A percentile compares a stretch with the other conserved stretches of the same genome.
These are phyloP conservation scores for Pachysandra terminalis DNA, from an alignment of 164 flowering plant species.

Conservation along the genomic window DNA sequence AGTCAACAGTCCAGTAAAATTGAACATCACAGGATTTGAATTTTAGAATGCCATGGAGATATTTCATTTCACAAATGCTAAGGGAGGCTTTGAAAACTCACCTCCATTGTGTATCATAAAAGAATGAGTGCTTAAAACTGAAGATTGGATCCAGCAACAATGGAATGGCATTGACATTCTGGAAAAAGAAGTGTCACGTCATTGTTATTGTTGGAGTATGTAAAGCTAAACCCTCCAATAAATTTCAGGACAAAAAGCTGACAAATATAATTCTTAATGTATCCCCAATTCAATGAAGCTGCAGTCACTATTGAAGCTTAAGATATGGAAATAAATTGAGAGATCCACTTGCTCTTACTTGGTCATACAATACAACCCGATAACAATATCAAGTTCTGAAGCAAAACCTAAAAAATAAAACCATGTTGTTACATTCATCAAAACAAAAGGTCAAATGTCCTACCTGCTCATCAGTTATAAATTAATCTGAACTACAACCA, in stretches of 20 bases:
- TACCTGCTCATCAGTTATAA: too few species aligned
- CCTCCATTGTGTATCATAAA: conserved; percentile 15
- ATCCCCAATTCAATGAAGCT: neutral
- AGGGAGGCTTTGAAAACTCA: conserved; percentile 16
- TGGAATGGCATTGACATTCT: conserved; percentile 31
- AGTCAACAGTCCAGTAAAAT: neutral
- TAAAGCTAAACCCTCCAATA: neutral
- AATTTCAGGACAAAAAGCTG: neutral
- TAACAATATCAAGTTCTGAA: too few species aligned
- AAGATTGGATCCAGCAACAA: conserved; percentile 28
- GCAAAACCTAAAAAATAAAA: too few species aligned
- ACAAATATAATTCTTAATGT: neutral
- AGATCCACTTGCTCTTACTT: too few species aligned
- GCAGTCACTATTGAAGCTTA: neutral
- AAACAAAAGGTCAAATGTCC: too few species aligned
- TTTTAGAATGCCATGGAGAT: conserved; percentile 3
- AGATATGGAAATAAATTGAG: too few species aligned
- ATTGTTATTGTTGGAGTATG: neutral
- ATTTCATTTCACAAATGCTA: neutral
- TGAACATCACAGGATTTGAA: neutral
- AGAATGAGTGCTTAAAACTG: conserved; percentile 10
- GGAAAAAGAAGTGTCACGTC: conserved; percentile 16
- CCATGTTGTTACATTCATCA: too few species aligned
- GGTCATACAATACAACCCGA: too few species aligned
- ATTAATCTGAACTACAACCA: too few species aligned